Conservation (phyloP, 176 grass and related monocot genomes). For the Oryza coarctata region DNA sequence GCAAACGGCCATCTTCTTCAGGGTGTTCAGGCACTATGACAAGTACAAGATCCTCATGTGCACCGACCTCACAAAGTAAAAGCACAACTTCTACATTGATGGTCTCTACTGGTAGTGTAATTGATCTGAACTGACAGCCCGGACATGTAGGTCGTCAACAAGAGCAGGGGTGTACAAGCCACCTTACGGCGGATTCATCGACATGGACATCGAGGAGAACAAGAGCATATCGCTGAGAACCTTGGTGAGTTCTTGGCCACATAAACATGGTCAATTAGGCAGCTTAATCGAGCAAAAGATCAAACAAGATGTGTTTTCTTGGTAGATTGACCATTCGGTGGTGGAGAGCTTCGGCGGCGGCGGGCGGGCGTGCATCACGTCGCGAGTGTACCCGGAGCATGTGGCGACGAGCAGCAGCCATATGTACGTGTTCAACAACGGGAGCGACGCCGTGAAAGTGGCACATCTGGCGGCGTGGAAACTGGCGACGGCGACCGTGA, state of each 20-base stretch:
- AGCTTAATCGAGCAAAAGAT: no score
- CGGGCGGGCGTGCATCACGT: not conserved
- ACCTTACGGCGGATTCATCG: not conserved
- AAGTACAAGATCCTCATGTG: not conserved
- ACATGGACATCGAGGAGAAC: not conserved
- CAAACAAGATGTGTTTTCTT: not conserved
- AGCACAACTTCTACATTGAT: not conserved
- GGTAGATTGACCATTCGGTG: not conserved
- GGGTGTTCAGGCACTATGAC: conserved; percentile 30
- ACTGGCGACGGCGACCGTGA: not conserved
- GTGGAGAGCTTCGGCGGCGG: not conserved
- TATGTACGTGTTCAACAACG: not conserved
- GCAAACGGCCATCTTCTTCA: conserved; percentile 53
- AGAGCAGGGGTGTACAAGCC: not conserved
- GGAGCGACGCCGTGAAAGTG: not conserved
- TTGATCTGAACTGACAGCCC: not conserved
- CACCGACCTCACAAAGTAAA: not conserved
- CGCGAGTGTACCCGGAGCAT: not conserved
- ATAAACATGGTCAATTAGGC: no score
- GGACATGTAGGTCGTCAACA: not conserved
- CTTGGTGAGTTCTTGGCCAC: not conserved
- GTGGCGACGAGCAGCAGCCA: not conserved
- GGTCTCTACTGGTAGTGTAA: no score
- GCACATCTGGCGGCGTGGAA: not conserved
- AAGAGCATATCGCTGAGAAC: not conserved